Evolutionary conservation across 1,139 yeast species (phyloP), one percentile per base, ranked within the genome.

Genomic region (Neolecta irregularis): DNA sequence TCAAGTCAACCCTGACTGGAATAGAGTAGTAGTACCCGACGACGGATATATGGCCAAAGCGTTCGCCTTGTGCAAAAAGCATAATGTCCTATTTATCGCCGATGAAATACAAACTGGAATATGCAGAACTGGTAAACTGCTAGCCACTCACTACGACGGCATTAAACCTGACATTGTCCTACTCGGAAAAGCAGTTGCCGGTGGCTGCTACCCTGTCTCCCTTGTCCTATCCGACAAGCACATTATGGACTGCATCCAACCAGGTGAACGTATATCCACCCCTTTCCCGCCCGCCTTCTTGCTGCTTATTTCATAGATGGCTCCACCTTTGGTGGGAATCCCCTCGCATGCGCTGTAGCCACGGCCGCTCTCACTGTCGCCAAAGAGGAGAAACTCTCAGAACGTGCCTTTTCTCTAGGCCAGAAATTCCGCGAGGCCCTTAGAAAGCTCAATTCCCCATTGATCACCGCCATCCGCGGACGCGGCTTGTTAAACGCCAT

Each of bases 21-120:
- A 24, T 24, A 95, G 96, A 49, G 85, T 85, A 47, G 92, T 85
- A 25, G 94, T 85, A 19, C 96, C 96, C 37, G 92, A 91, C 45
- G 62, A 58, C 38, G 92, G 71, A 50, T 85, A 85, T 62, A 69
- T 85, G 47, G 59, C 74, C 39, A 62, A 65, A 48, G 94, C 85
- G 24, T 70, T 71, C 48, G 72, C 61, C 40, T 66, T 85, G 44
- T 83, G 95, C 64, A 72, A 71, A 52, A 62, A 81, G 59, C 67
- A 85, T 67, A 81, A 85, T 51, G 83, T 80, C 20, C 64, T 85
- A 53, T 67, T 85, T 50, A 85, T 85, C 58, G 81, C 93, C 54
- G 96, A 88, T 56, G 98, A 85, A 63, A 81, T 88, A 55, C 96
- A 85, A 63, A 85, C 98, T 23, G 96, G 98, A 58, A 72, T 85